Conservation (phyloP, 495 filamentous ascomycete genomes). For the Aspergillus leporis region DNA sequence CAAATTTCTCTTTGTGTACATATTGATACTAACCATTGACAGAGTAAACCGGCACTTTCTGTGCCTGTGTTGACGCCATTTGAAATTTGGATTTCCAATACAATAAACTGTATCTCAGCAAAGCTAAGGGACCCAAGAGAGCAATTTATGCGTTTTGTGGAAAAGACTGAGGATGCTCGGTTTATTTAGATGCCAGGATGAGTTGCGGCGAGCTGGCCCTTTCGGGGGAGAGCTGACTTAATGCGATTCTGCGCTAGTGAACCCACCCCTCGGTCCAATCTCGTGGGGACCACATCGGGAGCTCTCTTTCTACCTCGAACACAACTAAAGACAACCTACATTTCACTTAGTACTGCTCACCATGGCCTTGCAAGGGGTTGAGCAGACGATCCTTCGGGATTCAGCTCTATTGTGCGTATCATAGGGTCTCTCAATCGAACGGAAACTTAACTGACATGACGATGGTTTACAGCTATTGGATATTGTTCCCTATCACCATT, state of each 20-base stretch:
- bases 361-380: slow-evolving; percentile 80
- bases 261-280: slow-evolving; percentile 17
- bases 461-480: slow-evolving; percentile 77
- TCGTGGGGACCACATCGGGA: slow-evolving; percentile 18
- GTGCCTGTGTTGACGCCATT: slow-evolving; percentile 33
- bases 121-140: not conserved
- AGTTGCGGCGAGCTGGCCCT: slow-evolving; percentile 50
- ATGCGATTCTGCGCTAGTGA: slow-evolving; percentile 13
- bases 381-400: slow-evolving; percentile 97
- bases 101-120: not conserved
- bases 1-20: slow-evolving; percentile 18
- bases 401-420: slow-evolving; percentile 86
- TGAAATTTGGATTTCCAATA: not conserved
- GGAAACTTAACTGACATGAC: not conserved
- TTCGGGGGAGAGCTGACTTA: slow-evolving; percentile 40
- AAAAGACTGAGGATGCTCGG: not conserved
- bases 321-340: slow-evolving; percentile 6
- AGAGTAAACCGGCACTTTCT: slow-evolving; percentile 50
- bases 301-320: slow-evolving; percentile 17
- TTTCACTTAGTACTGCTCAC: slow-evolving; percentile 22
- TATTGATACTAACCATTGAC: slow-evolving; percentile 41
- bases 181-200: slow-evolving; percentile 17
- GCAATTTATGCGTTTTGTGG: not conserved
- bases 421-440: not conserved
- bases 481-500: slow-evolving; percentile 91